Base-by-base conservation (phyloP, 2,329 filamentous ascomycete genomes). In the Trichoderma atrobrunneum region DNA sequence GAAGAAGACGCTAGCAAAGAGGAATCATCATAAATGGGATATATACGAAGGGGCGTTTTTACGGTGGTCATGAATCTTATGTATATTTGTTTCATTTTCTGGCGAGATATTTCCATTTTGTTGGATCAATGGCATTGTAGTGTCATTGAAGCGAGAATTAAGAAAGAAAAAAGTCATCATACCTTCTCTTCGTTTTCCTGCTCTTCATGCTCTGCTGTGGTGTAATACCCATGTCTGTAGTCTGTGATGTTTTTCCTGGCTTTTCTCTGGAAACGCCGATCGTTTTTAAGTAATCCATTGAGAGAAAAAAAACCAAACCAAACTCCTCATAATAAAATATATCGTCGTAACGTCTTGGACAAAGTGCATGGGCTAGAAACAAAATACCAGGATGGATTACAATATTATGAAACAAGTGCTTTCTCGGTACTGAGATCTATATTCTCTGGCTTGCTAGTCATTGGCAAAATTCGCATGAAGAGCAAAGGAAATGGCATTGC, bases 1-100 rank as follows among this genome's bases (percentile, higher is more conserved):
- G 91, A 92, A 77, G 89, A 89, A 73, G 78, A 77, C 1, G 76
- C 82, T 48, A 75, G 56, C 57, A 77, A 78, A 70, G 78, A 78
- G 18, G 78, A 75, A 64, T 77, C 76, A 73, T 73, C 73, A 68
- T 76, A 73, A 73, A 73, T 63, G 32, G 62, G 72, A 72, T 71
- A 32, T 72, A 36, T 72, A 36, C 43, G 67, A 66, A 70, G 74
- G 72, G 73, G 75, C 34, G 74, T 71, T 32, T 68, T 28, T 69
- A 43, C 30, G 66, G 59, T 60, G 61, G 72, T 62, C 64, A 72
- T 43, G 54, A 72, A 59, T 62, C 57, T 60, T 60, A 62, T 72
- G 48, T 65, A 62, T 61, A 72, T 28, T 56, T 51, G 60, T 59
- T 59, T 43, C 16, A 7, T 59, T 59, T 32, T 59, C 18, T 12